Percentiles rank a stretch among this genome's conserved stretches.
Evolutionary conservation across 106 monocot genomes (phyloP).

Genomic region (Vanilla planifolia): DNA sequence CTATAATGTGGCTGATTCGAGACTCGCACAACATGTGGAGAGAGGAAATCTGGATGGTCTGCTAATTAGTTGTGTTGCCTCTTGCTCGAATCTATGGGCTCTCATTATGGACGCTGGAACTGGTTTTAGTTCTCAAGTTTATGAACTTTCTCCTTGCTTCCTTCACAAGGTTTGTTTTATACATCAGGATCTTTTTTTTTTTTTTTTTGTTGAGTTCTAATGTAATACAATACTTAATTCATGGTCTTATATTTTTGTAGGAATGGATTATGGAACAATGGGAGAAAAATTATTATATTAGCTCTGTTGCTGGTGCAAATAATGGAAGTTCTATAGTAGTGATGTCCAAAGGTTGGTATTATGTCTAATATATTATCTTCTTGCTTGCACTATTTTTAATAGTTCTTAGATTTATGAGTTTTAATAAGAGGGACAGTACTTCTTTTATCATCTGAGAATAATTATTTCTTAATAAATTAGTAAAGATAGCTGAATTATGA

Average conservation of each 20-base stretch:
- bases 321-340: conserved; percentile 85
- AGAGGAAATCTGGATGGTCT: conserved; percentile 74
- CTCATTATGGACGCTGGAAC: conserved; percentile 89
- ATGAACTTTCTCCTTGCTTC: conserved; percentile 55
- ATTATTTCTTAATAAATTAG: no score
- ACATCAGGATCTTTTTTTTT: background rate
- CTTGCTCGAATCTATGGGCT: conserved; percentile 70
- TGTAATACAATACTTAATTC: conserved; percentile 1
- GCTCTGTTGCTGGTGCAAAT: conserved; percentile 67
- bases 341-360: conserved; percentile 75
- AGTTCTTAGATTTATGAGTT: no score
- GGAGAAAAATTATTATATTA: conserved; percentile 88
- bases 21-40: conserved; percentile 58
- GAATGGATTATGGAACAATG: conserved; percentile 96
- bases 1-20: conserved; percentile 70
- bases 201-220: background rate
- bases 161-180: conserved; percentile 52
- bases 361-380: background rate
- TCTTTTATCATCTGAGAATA: no score
- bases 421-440: no score
- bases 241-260: conserved; percentile 19
- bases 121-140: conserved; percentile 61
- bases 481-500: no score
- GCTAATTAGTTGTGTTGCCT: conserved; percentile 66
- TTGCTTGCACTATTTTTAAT: background rate